phyloP scores from a whole-genome alignment of 768 basidiomycete species.

The Naganishia vishniacii region DNA sequence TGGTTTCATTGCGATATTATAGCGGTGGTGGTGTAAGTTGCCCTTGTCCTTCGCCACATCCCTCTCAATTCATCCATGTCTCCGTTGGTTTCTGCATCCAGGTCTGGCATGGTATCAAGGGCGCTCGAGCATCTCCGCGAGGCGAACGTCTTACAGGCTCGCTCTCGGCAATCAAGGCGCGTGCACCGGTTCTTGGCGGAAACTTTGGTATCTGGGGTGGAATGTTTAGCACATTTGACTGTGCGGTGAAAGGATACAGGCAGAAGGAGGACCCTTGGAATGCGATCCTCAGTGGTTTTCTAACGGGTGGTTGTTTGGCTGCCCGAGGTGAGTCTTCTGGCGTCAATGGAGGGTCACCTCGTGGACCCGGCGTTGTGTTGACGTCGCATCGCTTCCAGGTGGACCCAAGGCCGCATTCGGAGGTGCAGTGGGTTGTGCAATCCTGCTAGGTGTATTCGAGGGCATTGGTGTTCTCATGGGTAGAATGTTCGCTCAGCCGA shows the following conservation, averaged over 20 bases:
- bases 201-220: conserved; percentile 76
- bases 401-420: conserved; percentile 85
- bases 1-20: neutral
- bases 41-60: neutral
- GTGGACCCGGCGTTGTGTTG: neutral
- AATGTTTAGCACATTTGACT: conserved; percentile 98
- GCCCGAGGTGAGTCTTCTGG: conserved; percentile 67
- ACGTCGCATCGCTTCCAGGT: conserved; percentile 54
- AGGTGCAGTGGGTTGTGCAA: conserved; percentile 93
- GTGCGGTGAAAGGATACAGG: conserved; percentile 90
- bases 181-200: conserved; percentile 95
- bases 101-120: conserved; percentile 27
- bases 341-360: neutral
- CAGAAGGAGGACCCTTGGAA: conserved; percentile 99
- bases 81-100: neutral
- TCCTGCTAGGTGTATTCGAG: conserved; percentile 66
- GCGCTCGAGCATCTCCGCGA: conserved; percentile 50
- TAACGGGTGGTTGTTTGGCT: conserved; percentile 95
- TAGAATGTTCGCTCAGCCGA: conserved; percentile 62
- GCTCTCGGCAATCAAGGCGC: conserved; percentile 90
- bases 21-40: conserved; percentile 20
- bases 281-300: conserved; percentile 93
- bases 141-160: conserved; percentile 93
- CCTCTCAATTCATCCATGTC: neutral
- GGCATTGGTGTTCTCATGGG: conserved; percentile 77